Evolutionary conservation across 441 rosid genomes (phyloP), one percentile per base, ranked within the genome.

Genomic region (Eutrema salsugineum): DNA sequence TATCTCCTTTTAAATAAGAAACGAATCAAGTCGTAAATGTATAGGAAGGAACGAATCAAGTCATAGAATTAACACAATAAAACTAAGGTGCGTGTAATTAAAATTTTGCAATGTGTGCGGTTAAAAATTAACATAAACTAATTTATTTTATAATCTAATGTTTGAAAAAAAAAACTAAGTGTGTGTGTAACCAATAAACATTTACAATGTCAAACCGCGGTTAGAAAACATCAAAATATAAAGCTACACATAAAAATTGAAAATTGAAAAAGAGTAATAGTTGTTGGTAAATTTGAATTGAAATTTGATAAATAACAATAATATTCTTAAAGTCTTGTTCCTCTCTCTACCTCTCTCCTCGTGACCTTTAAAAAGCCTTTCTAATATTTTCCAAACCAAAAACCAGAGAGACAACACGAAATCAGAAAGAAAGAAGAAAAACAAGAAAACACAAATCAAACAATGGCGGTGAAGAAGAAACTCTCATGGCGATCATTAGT

Each of bases 401-500:
- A 54, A 38, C 22, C 7, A 68, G 43, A 54, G 20, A 48, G 10
- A 63, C 68, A 35, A 35, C 57, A 64, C 57, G 33, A 64, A 64
- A 64, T 6, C 32, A 40, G 43, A 24, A 65, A 20, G 1, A 39
- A 36, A 30, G 5, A 11, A n/a, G 5, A 11, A n/a, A n/a, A 24
- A 9, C 27, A 22, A 5, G 4, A 11, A 46, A 0, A 20, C 3
- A 28, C 0, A n/a, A 63, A 63, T 46, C 62, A 63, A 24, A 78
- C 68, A 86, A 73, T 82, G 30, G 82, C 80, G 53, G 80, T 70
- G 73, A 84, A 73, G 71, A 84, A 78, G 75, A 78, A 76, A 47
- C 43, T 69, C 5, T 65, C 81, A 2, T 84, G 94, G 91, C 79
- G 70, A 75, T 78, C 83, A 22, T 50, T 85, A 6, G 63, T 86